A percentile compares a stretch with the other conserved stretches of the same genome.
These are phyloP conservation scores for Phylloporus sp. DNA, from an alignment of 1,284 basidiomycete species.

Conservation along the genomic window DNA sequence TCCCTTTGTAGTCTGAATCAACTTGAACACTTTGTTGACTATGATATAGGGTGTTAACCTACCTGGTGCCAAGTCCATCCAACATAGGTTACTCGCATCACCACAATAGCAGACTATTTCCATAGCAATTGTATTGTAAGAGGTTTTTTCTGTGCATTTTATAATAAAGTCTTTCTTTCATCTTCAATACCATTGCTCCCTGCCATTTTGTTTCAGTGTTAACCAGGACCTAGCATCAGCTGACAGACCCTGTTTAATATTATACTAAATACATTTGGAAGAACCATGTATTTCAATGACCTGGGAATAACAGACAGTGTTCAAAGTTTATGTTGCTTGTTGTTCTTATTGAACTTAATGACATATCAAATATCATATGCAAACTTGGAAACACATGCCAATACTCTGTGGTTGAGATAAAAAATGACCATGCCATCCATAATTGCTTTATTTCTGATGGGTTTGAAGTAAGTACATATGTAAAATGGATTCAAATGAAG, in stretches of 20 bases:
- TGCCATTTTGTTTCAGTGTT: conserved; percentile 18
- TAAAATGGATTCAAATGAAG: neutral
- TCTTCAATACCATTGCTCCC: conserved; percentile 39
- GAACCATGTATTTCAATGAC: no score
- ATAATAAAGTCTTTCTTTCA: conserved; percentile 44
- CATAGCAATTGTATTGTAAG: conserved; percentile 30
- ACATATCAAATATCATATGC: no score
- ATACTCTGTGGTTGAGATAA: conserved; percentile 42
- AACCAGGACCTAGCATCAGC: neutral
- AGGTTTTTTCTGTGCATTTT: conserved; percentile 32
- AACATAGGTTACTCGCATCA: conserved; percentile 38
- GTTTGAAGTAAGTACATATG: neutral
- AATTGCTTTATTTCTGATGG: conserved; percentile 36
- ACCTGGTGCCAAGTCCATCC: conserved; percentile 51
- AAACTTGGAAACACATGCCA: conserved; percentile 37
- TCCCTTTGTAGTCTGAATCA: conserved; percentile 35
- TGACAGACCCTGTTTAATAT: conserved; percentile 39
- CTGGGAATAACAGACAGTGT: no score
- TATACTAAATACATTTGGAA: conserved; percentile 38
- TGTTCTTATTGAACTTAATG: no score
- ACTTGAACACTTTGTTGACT: neutral
- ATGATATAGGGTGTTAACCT: neutral
- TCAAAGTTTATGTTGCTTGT: no score
- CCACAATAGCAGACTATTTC: conserved; percentile 50
- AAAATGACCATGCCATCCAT: conserved; percentile 42